Percentiles rank a stretch among this genome's conserved stretches.
These are phyloP conservation scores for Sanchytrium tribonematis DNA, from an alignment of 371 early-diverging fungal genomes.

Conservation along the genomic window DNA sequence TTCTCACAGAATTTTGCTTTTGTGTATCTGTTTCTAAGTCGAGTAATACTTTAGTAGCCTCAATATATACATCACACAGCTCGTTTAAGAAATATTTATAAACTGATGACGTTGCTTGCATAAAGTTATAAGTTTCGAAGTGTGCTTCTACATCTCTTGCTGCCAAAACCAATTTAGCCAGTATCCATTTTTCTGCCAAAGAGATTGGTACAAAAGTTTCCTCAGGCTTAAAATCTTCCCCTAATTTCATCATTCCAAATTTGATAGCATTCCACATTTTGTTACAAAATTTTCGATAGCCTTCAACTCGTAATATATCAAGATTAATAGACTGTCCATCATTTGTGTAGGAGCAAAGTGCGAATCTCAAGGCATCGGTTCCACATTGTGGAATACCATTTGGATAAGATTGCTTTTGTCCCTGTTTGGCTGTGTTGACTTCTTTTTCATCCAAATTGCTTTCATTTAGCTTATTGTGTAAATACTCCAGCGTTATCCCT, in stretches of 20 bases:
- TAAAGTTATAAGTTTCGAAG: slow-evolving; percentile 69
- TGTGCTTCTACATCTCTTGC: slow-evolving; percentile 39
- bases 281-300: slow-evolving; percentile 98
- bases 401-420: slow-evolving; percentile 78
- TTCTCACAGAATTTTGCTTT: slow-evolving; percentile 8
- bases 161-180: slow-evolving; percentile 57
- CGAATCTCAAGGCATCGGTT: slow-evolving; percentile 94
- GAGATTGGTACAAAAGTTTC: slow-evolving; percentile 33
- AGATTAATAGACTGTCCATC: slow-evolving; percentile 82
- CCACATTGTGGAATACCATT: slow-evolving; percentile 97
- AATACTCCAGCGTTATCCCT: slow-evolving; percentile 43
- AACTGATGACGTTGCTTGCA: slow-evolving; percentile 63
- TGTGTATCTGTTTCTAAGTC: neutral
- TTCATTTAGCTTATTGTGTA: slow-evolving; percentile 41
- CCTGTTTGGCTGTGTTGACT: slow-evolving; percentile 50
- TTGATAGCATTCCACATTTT: slow-evolving; percentile 93
- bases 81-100: slow-evolving; percentile 90
- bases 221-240: slow-evolving; percentile 40
- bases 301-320: slow-evolving; percentile 83
- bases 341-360: slow-evolving; percentile 72
- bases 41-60: slow-evolving; percentile 15
- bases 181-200: slow-evolving; percentile 73
- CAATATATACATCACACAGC: slow-evolving; percentile 93
- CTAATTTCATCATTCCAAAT: slow-evolving; percentile 73
- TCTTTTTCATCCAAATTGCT: slow-evolving; percentile 87